A percentile compares a stretch with the other conserved stretches of the same genome.
Evolutionary conservation across 345 rosid genomes (phyloP).

Genomic region (Euphorbia lathyris): DNA sequence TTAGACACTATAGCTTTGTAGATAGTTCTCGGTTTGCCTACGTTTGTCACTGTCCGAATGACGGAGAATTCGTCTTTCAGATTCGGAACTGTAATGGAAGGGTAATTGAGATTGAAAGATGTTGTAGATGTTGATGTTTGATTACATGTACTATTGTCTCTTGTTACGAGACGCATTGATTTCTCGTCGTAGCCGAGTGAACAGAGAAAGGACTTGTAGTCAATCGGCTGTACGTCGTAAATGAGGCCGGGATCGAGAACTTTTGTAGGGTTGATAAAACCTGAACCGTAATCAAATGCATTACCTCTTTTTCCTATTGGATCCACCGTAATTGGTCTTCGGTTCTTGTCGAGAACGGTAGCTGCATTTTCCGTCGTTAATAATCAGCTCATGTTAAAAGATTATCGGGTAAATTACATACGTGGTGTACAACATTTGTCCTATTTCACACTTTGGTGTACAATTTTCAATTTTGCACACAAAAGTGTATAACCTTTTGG

Average conservation of each 20-base stretch:
- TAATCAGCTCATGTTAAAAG: conserved; percentile 12
- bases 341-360: conserved; percentile 32
- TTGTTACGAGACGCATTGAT: conserved; percentile 37
- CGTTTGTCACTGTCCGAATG: conserved; percentile 44
- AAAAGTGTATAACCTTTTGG: no score
- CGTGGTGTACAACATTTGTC: no score
- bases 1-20: conserved; percentile 39
- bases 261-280: conserved; percentile 42
- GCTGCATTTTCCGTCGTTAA: conserved; percentile 37
- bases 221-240: conserved; percentile 37
- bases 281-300: conserved; percentile 55
- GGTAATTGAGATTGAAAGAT: conserved; percentile 45
- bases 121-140: conserved; percentile 25
- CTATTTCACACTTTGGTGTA: no score
- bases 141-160: conserved; percentile 47
- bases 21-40: conserved; percentile 38
- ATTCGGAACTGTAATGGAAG: conserved; percentile 44
- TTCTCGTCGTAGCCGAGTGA: conserved; percentile 46
- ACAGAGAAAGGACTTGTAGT: conserved; percentile 49
- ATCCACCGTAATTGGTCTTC: conserved; percentile 38
- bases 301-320: conserved; percentile 49
- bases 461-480: no score
- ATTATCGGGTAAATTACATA: not conserved
- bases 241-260: conserved; percentile 50
- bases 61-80: conserved; percentile 39